Conservation (phyloP, 345 rosid genomes). For the Euphorbia tirucalli region DNA sequence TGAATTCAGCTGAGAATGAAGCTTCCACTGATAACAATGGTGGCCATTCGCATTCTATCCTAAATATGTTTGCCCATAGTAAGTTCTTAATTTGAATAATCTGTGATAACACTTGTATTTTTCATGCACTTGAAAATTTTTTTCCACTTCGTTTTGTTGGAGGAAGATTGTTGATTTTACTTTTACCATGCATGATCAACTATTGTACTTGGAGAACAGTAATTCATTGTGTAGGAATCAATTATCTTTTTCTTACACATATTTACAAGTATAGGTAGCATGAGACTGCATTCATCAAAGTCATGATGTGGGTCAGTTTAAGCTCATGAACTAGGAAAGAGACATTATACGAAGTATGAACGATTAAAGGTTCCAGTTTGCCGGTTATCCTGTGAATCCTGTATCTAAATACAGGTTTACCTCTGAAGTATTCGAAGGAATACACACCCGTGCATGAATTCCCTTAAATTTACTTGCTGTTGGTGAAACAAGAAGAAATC, state of each 20-base stretch:
- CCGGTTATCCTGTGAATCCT: background rate
- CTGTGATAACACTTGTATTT: background rate
- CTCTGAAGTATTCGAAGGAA: background rate
- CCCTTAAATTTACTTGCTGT: background rate
- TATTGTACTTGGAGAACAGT: background rate
- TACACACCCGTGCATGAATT: background rate
- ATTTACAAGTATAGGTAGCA: background rate
- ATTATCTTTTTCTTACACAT: background rate
- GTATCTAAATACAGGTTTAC: background rate
- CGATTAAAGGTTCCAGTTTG: background rate
- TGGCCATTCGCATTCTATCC: constrained; percentile 31
- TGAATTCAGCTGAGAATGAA: constrained; percentile 51
- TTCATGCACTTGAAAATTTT: background rate
- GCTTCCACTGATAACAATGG: constrained; percentile 33
- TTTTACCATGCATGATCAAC: background rate
- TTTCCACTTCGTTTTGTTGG: background rate
- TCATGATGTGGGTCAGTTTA: background rate
- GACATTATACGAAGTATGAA: background rate
- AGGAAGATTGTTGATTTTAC: background rate
- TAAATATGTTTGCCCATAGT: constrained; percentile 50
- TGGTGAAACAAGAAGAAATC: background rate
- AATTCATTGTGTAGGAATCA: background rate
- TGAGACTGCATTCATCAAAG: background rate
- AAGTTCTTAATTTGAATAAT: constrained; percentile 30
- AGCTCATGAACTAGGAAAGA: background rate